Evolutionary conservation across 257 asterid genomes (phyloP).

Genomic region (Penstemon newberryi): DNA sequence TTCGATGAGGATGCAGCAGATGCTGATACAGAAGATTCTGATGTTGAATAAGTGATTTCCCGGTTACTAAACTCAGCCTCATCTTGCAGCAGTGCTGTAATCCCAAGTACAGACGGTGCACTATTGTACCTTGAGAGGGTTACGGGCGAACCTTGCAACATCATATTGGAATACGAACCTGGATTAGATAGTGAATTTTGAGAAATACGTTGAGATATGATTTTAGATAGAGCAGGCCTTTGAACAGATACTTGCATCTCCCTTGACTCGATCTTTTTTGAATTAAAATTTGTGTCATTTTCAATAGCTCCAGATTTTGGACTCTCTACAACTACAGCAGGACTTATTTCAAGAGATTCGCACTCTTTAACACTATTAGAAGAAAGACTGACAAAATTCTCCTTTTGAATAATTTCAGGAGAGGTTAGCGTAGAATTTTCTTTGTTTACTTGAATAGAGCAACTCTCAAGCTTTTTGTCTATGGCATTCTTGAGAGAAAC

Average conservation of each 20-base stretch:
- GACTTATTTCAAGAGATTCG: conserved; percentile 17
- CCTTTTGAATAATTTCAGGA: conserved; percentile 8
- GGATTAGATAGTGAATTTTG: conserved; percentile 34
- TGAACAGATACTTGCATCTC: conserved; percentile 38
- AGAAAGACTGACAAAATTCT: conserved; percentile 11
- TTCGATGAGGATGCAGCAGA: conserved; percentile 27
- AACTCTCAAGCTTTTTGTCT: conserved; percentile 12
- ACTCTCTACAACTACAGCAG: conserved; percentile 24
- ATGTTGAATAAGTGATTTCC: conserved; percentile 27
- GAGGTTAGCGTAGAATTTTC: conserved; percentile 14
- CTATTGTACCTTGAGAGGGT: conserved; percentile 48
- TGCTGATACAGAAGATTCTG: conserved; percentile 36
- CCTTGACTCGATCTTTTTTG: conserved; percentile 29
- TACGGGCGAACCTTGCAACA: conserved; percentile 38
- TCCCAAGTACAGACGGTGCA: conserved; percentile 60
- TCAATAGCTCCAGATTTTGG: conserved; percentile 23
- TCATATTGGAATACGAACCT: background rate
- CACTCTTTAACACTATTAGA: conserved; percentile 4
- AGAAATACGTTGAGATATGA: conserved; percentile 32
- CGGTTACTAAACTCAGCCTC: conserved; percentile 35
- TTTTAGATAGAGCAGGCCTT: conserved; percentile 44
- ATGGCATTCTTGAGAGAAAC: conserved; percentile 13
- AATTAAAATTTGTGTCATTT: conserved; percentile 20
- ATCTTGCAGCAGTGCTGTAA: conserved; percentile 66
- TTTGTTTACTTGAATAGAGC: conserved; percentile 26